These are phyloP conservation scores for Camillea tinctor DNA, from an alignment of 2,329 filamentous ascomycete species.

Conservation along the genomic window DNA sequence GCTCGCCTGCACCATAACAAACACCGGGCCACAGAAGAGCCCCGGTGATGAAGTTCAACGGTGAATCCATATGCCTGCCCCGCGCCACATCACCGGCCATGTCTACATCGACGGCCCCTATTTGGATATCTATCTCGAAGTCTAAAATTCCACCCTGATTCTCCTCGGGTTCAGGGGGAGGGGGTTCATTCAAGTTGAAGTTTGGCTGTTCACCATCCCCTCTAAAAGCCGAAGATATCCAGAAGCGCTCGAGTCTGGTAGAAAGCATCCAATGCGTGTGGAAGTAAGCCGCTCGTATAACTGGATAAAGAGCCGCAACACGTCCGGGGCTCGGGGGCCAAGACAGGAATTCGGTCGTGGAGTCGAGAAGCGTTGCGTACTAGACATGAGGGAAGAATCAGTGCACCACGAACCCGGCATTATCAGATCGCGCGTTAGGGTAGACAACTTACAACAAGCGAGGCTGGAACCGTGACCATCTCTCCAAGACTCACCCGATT, in stretches of 20 bases:
- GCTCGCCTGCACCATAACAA: constrained; percentile 73
- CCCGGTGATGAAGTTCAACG: constrained; percentile 48
- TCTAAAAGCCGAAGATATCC: constrained; percentile 44
- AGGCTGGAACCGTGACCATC: constrained; percentile 33
- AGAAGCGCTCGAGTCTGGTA: constrained; percentile 45
- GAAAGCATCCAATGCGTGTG: constrained; percentile 48
- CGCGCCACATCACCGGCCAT: constrained; percentile 22
- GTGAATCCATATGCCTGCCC: constrained; percentile 18
- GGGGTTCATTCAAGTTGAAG: background rate
- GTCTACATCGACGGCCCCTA: constrained; percentile 17
- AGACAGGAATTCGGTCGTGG: constrained; percentile 43
- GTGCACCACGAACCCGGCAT: background rate
- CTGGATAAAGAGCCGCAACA: constrained; percentile 50
- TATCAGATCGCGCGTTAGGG: background rate
- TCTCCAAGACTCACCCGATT: constrained; percentile 64
- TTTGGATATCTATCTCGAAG: constrained; percentile 26
- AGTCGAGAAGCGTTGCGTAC: constrained; percentile 48
- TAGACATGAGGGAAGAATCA: constrained; percentile 26
- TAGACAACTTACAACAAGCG: constrained; percentile 26
- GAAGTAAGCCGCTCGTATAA: constrained; percentile 39
- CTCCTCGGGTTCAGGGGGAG: constrained; percentile 1
- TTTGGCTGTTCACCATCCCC: constrained; percentile 12
- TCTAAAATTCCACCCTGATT: constrained; percentile 20
- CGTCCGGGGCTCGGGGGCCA: constrained; percentile 57
- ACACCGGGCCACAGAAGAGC: constrained; percentile 77